Conservation (phyloP, 202 grass and related monocot genomes). For the Musa balbisiana region DNA sequence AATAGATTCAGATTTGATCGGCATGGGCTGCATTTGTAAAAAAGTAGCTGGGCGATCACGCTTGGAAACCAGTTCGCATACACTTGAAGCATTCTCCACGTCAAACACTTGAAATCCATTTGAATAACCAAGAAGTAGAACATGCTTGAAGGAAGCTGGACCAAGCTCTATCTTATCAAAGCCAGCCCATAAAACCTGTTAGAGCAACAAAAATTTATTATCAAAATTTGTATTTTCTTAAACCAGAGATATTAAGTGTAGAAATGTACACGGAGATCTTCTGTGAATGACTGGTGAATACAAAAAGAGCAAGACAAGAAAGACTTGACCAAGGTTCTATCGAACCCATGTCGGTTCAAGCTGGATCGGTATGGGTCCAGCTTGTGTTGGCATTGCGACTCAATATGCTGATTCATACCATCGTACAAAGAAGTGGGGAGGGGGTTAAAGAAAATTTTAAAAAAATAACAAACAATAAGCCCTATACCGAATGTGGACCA, state of each 20-base stretch:
- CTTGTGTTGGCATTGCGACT: too few species aligned
- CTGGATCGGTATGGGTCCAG: too few species aligned
- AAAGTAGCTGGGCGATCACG: slow-evolving; percentile 95
- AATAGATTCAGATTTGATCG: slow-evolving; percentile 37
- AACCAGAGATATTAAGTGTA: slow-evolving; percentile 11
- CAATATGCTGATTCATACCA: too few species aligned
- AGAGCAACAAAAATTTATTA: slow-evolving; percentile 2
- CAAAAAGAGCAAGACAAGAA: background rate
- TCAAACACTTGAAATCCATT: slow-evolving; percentile 99
- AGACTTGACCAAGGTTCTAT: background rate
- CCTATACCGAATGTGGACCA: too few species aligned
- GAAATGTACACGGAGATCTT: background rate
- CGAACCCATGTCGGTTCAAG: too few species aligned
- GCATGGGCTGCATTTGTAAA: slow-evolving; percentile 95
- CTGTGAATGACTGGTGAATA: background rate
- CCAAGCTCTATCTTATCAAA: slow-evolving; percentile 85
- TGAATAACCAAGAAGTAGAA: slow-evolving; percentile 87
- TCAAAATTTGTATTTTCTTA: background rate
- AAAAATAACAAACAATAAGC: too few species aligned
- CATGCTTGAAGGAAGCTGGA: slow-evolving; percentile 76
- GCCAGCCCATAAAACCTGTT: slow-evolving; percentile 91
- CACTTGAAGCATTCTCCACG: slow-evolving; percentile 94
- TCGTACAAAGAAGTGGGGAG: too few species aligned
- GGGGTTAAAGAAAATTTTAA: too few species aligned
- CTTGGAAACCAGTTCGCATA: slow-evolving; percentile 92